Evolutionary conservation across 345 rosid genomes (phyloP).

Genomic region (Theobroma cacao): DNA sequence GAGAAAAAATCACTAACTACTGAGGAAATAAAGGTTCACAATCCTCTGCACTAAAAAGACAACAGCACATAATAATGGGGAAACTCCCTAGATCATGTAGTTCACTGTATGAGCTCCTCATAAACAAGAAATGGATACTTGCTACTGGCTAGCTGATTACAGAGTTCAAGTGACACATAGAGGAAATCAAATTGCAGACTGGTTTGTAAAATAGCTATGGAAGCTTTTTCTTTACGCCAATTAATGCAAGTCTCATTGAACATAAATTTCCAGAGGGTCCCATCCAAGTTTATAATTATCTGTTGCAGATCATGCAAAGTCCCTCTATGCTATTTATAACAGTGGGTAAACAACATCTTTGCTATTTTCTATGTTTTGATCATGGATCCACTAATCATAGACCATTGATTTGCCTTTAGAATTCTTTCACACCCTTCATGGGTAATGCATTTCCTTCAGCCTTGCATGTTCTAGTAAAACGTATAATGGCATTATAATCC

Average conservation of each 20-base stretch:
- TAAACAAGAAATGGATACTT: not conserved
- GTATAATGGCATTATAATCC: not conserved
- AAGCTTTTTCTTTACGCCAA: not conserved
- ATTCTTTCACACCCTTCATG: not conserved
- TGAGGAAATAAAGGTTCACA: not conserved
- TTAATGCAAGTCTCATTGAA: not conserved
- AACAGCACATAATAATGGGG: not conserved
- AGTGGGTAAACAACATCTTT: not conserved
- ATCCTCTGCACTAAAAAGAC: not conserved
- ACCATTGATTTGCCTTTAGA: not conserved
- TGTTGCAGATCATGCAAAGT: not conserved
- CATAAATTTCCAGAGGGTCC: not conserved
- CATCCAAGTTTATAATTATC: not conserved
- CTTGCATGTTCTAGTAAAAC: not conserved
- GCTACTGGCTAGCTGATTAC: not conserved
- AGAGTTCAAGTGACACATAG: not conserved
- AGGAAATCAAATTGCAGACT: not conserved
- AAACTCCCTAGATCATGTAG: not conserved
- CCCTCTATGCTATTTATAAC: not conserved
- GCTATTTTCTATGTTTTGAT: not conserved
- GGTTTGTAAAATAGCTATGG: not conserved
- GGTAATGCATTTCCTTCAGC: not conserved
- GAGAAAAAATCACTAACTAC: not conserved
- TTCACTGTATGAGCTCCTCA: not conserved
- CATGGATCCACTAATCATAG: slow-evolving; percentile 1